Conservation (phyloP, 352 stramenopile genomes). For the Phytophthora meadii region DNA sequence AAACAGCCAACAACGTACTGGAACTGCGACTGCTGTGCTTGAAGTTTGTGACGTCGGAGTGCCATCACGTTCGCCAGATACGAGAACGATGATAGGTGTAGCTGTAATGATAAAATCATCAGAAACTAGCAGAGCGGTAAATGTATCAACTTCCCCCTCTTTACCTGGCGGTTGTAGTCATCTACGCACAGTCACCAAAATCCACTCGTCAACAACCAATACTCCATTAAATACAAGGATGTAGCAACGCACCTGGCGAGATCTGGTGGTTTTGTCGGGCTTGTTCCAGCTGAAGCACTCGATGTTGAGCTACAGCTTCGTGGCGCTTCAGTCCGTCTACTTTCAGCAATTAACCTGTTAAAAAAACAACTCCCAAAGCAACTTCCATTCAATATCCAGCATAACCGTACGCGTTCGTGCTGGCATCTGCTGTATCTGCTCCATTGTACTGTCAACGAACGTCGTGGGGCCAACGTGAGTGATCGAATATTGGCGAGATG, state of each 20-base stretch:
- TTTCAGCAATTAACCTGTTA: neutral
- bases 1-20: constrained; percentile 24
- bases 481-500: constrained; percentile 22
- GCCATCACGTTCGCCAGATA: constrained; percentile 65
- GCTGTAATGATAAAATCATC: constrained; percentile 15
- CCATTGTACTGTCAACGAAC: constrained; percentile 1
- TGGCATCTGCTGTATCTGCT: constrained; percentile 10
- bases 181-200: constrained; percentile 23
- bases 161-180: constrained; percentile 60
- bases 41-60: constrained; percentile 49
- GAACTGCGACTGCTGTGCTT: constrained; percentile 35
- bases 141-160: neutral
- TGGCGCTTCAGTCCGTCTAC: constrained; percentile 30
- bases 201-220: neutral
- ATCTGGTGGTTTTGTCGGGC: constrained; percentile 54
- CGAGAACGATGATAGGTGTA: constrained; percentile 60
- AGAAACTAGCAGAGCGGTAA: neutral
- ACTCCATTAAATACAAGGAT: neutral
- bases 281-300: constrained; percentile 48
- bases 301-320: constrained; percentile 41
- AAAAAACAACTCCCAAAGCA: too few species aligned
- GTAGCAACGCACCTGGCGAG: constrained; percentile 34
- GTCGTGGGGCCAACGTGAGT: constrained; percentile 5
- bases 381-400: neutral
- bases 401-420: constrained; percentile 3